Evolutionary conservation across 768 basidiomycete species (phyloP).

Genomic region (Mycena rebaudengoi): DNA sequence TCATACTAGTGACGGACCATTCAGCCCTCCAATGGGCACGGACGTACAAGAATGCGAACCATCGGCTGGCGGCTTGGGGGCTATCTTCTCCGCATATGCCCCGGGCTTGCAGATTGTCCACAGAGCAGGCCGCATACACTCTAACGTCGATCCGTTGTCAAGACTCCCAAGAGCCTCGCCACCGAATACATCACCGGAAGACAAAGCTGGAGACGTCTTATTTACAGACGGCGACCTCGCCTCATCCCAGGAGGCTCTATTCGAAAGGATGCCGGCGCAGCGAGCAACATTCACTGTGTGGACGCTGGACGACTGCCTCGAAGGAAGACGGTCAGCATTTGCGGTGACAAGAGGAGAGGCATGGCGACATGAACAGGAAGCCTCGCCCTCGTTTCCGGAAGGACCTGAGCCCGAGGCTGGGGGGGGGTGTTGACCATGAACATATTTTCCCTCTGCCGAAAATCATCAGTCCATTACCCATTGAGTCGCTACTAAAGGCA

Average conservation of each 20-base stretch:
- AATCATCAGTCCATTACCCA: no score
- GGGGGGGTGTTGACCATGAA: no score
- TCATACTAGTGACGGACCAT: constrained; percentile 19
- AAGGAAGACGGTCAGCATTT: not conserved
- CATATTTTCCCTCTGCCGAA: no score
- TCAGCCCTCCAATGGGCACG: constrained; percentile 7
- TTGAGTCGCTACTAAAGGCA: no score
- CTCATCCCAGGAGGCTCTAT: not conserved
- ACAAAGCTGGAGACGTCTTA: not conserved
- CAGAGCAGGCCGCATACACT: constrained; percentile 1
- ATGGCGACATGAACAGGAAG: no score
- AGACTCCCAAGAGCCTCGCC: not conserved
- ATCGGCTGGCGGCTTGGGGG: constrained; percentile 31
- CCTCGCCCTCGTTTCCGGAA: no score
- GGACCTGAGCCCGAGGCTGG: no score
- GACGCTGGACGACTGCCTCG: not conserved
- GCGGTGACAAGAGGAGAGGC: not conserved
- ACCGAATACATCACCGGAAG: not conserved
- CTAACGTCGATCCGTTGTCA: constrained; percentile 10
- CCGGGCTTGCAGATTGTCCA: constrained; percentile 7
- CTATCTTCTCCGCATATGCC: constrained; percentile 27
- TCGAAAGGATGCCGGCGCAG: not conserved
- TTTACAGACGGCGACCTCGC: not conserved
- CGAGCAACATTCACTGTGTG: not conserved
- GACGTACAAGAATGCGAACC: constrained; percentile 9